Evolutionary conservation across 2,329 filamentous ascomycete species (phyloP).

Genomic region (Fusarium hostae): DNA sequence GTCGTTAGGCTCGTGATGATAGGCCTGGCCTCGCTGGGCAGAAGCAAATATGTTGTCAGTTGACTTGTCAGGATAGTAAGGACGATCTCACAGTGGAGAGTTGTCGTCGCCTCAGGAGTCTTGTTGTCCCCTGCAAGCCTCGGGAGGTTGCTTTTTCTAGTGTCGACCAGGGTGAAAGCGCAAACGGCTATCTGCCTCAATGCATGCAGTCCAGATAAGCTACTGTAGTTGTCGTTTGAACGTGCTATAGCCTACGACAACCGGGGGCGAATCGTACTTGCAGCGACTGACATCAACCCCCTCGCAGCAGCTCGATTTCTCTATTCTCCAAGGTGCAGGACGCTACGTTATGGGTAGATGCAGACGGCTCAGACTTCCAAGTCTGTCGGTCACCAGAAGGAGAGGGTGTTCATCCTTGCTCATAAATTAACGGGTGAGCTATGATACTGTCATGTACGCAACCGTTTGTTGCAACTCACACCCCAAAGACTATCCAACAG

Average conservation of each 20-base stretch:
- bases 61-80: background rate
- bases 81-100: background rate
- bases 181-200: background rate
- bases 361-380: constrained; percentile 4
- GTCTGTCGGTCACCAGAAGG: background rate
- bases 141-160: constrained; percentile 3
- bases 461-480: background rate
- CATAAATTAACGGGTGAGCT: background rate
- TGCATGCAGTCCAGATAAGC: background rate
- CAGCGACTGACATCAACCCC: background rate
- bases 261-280: background rate
- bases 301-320: background rate
- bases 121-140: background rate
- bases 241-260: background rate
- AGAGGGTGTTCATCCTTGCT: background rate
- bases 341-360: constrained; percentile 11
- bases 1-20: background rate
- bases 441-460: background rate
- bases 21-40: background rate
- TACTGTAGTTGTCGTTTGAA: background rate
- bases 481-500: background rate
- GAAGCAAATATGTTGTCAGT: constrained; percentile 10
- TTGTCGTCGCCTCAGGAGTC: background rate
- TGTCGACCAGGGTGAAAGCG: background rate
- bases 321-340: constrained; percentile 8